Evolutionary conservation across 306 rosid species (phyloP).

Genomic region (Hippophae gyantsensis): DNA sequence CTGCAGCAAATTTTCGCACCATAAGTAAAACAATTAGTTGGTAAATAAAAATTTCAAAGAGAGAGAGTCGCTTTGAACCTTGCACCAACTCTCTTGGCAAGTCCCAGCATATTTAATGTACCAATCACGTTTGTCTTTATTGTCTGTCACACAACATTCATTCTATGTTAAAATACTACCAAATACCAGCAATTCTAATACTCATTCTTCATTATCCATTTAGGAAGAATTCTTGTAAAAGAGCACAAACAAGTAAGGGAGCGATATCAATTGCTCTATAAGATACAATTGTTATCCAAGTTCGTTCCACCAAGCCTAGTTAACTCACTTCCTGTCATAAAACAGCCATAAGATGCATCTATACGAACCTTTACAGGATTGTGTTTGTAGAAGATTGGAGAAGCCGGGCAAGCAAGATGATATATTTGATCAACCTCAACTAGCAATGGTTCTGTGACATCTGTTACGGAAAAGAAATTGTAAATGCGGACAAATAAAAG

Average conservation of each 20-base stretch:
- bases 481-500: not conserved
- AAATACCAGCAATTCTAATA: not conserved
- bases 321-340: not conserved
- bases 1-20: conserved; percentile 33
- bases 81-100: conserved; percentile 98
- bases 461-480: conserved; percentile 23
- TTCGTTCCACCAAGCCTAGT: too few species aligned
- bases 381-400: conserved; percentile 92
- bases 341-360: not conserved
- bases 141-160: conserved; percentile 45
- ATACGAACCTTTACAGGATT: conserved; percentile 82
- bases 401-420: conserved; percentile 97
- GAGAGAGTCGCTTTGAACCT: conserved; percentile 36
- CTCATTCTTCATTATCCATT: not conserved
- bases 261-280: not conserved
- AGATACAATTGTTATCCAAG: too few species aligned
- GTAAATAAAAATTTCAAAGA: not conserved
- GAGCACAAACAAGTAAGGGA: not conserved
- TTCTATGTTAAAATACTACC: conserved; percentile 5
- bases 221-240: not conserved
- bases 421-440: conserved; percentile 93
- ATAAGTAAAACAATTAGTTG: conserved; percentile 22
- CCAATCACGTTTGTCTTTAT: conserved; percentile 97
- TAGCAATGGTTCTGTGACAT: conserved; percentile 78
- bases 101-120: conserved; percentile 96